A percentile compares a stretch with the other conserved stretches of the same genome.
phyloP scores from a whole-genome alignment of 2,329 filamentous ascomycete genomes.

The Massarina eburnea region DNA sequence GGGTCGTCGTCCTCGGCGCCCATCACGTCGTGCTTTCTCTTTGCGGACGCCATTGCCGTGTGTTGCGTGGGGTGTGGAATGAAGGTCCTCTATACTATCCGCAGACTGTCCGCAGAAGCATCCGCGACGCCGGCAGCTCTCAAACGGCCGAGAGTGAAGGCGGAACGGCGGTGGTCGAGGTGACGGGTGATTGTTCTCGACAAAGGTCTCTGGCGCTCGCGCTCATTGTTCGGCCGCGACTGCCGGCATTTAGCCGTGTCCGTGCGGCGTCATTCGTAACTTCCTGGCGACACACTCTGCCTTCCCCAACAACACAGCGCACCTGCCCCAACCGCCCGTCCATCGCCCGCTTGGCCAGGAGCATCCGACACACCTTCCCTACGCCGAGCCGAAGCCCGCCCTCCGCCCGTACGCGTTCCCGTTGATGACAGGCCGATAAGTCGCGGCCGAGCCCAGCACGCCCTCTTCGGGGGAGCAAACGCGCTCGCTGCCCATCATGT shows the following conservation, averaged over 20 bases:
- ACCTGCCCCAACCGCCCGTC: slow-evolving; percentile 3
- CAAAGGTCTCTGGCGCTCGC: slow-evolving; percentile 8
- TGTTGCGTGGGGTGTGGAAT: no score
- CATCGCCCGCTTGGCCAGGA: not conserved
- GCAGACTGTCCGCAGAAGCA: not conserved
- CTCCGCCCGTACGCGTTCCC: not conserved
- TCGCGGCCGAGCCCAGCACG: slow-evolving; percentile 11
- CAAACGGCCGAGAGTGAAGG: no score
- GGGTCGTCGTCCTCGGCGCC: slow-evolving; percentile 78
- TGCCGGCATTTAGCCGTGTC: slow-evolving; percentile 26
- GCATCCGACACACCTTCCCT: not conserved
- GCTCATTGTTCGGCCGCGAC: slow-evolving; percentile 28
- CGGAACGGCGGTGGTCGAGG: no score
- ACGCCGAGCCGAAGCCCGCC: not conserved
- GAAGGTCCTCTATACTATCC: no score
- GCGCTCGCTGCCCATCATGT: slow-evolving; percentile 34
- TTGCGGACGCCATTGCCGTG: slow-evolving; percentile 72
- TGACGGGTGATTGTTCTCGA: no score
- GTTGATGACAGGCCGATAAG: slow-evolving; percentile 29
- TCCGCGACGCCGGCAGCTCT: no score
- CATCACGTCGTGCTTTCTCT: slow-evolving; percentile 83
- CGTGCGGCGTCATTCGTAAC: slow-evolving; percentile 22
- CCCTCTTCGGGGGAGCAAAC: slow-evolving; percentile 23
- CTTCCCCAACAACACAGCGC: slow-evolving; percentile 10
- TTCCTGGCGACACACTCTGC: slow-evolving; percentile 10